Evolutionary conservation across 2,329 filamentous ascomycete species (phyloP).

Genomic region (Colletotrichum lupini): DNA sequence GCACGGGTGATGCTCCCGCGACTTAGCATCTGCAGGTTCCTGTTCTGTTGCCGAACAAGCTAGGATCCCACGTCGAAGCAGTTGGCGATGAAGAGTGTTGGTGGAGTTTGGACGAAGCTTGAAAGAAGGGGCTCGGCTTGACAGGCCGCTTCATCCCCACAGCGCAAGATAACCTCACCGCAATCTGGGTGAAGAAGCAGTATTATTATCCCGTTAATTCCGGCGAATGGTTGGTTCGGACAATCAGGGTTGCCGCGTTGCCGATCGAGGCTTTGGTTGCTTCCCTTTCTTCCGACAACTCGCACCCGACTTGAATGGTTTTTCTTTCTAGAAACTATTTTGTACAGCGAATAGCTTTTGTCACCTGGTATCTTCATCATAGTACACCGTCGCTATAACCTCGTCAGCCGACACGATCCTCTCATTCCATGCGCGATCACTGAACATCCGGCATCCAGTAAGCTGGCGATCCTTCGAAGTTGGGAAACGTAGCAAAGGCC

Average conservation of each 20-base stretch:
- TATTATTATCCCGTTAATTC: neutral
- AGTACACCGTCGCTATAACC: neutral
- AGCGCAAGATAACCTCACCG: neutral
- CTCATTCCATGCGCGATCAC: neutral
- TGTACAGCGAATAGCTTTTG: neutral
- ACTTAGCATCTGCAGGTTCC: too few species aligned
- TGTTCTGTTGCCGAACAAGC: neutral
- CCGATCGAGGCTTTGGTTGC: neutral
- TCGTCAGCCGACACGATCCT: neutral
- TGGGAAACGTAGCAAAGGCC: conserved; percentile 35
- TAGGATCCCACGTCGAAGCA: neutral
- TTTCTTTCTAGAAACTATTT: neutral
- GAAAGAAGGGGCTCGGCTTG: neutral
- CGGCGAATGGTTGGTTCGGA: neutral
- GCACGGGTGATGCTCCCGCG: conserved; percentile 13
- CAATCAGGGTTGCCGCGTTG: neutral
- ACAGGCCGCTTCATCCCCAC: neutral
- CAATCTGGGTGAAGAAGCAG: conserved; percentile 1
- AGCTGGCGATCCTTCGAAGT: conserved; percentile 30
- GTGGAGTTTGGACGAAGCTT: neutral
- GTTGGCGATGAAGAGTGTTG: neutral
- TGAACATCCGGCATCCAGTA: conserved; percentile 30
- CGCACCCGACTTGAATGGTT: neutral
- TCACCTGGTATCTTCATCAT: neutral
- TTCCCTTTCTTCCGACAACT: neutral